Conservation (phyloP, 192 early-diverging fungal species). For the Dissophora globulifera region DNA sequence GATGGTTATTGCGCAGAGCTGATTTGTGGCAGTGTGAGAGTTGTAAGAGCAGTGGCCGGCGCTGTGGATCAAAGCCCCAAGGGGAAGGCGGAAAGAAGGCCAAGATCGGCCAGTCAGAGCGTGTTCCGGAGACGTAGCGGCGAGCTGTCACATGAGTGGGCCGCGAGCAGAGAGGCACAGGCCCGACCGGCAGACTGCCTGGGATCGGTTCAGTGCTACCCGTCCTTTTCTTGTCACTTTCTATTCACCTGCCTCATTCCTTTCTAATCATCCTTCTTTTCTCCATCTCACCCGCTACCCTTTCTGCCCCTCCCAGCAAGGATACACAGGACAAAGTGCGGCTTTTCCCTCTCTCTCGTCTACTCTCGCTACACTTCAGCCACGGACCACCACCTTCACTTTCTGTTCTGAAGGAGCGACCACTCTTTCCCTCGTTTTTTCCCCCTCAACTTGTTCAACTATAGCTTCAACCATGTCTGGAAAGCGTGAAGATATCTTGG, state of each 20-base stretch:
- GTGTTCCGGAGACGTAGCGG: conserved; percentile 16
- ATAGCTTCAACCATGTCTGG: conserved; percentile 54
- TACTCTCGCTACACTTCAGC: too few relatives aligned
- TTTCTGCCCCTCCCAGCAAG: not conserved
- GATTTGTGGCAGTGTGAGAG: too few relatives aligned
- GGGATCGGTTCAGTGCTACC: not conserved
- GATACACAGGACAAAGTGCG: too few relatives aligned
- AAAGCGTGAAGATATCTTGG: conserved; percentile 78
- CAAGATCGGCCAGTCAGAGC: conserved; percentile 18
- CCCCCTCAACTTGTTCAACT: too few relatives aligned
- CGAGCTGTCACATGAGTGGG: conserved; percentile 20
- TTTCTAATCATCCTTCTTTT: not conserved
- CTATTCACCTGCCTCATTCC: not conserved
- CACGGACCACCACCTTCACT: too few relatives aligned
- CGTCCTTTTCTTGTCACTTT: not conserved
- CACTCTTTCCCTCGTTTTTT: too few relatives aligned
- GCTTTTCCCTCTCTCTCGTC: too few relatives aligned
- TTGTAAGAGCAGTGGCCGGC: too few relatives aligned
- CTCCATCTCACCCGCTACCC: not conserved
- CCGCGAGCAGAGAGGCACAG: not conserved
- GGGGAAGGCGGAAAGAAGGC: too few relatives aligned
- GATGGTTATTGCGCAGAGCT: too few relatives aligned
- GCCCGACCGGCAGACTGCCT: not conserved
- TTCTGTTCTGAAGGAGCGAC: too few relatives aligned
- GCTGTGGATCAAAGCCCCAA: too few relatives aligned